A percentile compares a stretch with the other conserved stretches of the same genome.
phyloP scores from a whole-genome alignment of 352 stramenopile species.

The Phytophthora chlamydospora region DNA sequence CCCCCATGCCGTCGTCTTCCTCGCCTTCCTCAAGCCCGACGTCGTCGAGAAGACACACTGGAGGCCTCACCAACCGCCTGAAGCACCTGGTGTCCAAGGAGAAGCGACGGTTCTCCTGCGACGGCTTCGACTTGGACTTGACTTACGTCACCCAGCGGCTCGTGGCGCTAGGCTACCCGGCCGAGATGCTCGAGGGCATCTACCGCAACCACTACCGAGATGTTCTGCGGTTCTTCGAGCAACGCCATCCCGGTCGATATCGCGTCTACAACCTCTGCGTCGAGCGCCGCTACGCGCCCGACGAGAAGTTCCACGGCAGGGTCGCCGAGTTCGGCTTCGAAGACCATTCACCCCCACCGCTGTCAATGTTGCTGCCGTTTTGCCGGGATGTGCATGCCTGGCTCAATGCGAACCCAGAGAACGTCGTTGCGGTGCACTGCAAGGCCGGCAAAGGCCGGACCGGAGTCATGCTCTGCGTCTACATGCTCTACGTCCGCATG shows the following conservation, averaged over 20 bases:
- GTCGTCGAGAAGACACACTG: slow-evolving; percentile 25
- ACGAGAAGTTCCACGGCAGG: slow-evolving; percentile 74
- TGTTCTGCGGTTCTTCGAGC: slow-evolving; percentile 91
- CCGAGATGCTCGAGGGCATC: slow-evolving; percentile 84
- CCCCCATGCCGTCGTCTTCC: slow-evolving; percentile 11
- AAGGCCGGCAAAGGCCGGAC: slow-evolving; percentile 92
- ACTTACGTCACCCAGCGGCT: slow-evolving; percentile 89
- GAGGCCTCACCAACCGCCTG: slow-evolving; percentile 51
- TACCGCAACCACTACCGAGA: slow-evolving; percentile 93
- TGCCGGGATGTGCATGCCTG: slow-evolving; percentile 69
- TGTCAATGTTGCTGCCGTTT: slow-evolving; percentile 77
- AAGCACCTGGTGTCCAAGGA: slow-evolving; percentile 92
- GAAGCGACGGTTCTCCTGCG: slow-evolving; percentile 86
- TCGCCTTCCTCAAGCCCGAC: slow-evolving; percentile 31
- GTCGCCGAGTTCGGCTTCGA: slow-evolving; percentile 86
- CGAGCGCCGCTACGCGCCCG: slow-evolving; percentile 82
- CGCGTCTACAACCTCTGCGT: slow-evolving; percentile 93
- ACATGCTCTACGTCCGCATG: slow-evolving; percentile 69
- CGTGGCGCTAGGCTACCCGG: slow-evolving; percentile 91
- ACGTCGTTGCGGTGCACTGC: slow-evolving; percentile 91
- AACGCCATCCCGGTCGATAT: slow-evolving; percentile 77
- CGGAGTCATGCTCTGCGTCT: slow-evolving; percentile 88
- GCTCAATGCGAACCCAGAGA: slow-evolving; percentile 59
- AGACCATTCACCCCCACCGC: slow-evolving; percentile 85
- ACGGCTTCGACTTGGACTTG: slow-evolving; percentile 93